Evolutionary conservation across 108 stramenopile genomes (phyloP), one percentile per base, ranked within the genome.

Genomic region (Licmophora abbreviata): DNA sequence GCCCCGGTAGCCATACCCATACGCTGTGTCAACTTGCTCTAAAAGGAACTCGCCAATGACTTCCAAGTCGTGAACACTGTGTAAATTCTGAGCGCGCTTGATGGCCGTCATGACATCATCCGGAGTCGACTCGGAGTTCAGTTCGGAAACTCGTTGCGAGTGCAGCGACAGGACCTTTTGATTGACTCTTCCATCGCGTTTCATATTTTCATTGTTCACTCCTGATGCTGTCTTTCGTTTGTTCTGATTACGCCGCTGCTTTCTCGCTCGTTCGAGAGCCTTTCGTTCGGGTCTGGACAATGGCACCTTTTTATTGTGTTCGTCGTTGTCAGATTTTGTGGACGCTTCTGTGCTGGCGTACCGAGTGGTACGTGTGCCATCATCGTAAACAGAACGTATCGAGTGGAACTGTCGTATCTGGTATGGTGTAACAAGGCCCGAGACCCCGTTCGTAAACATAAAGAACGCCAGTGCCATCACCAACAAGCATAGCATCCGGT

Each of bases 1-100:
- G 43, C 88, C 88, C 51, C 77, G 60, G 41, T 81, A 81, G 20
- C 84, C 84, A 48, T 83, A 79, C 43, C 79, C 82, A 58, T 70
- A 79, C 0, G 59, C 34, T 34, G 68, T 59, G 67, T 78, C 77
- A 18, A 68, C 69, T 43, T 85, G 64, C 23, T 81, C 74, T 33
- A 89, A 42, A 47, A 89, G 65, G 54, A 89, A 89, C 37, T 74
- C 64, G 24, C 65, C 79, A 74, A 90, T 76, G 27, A 64, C 65
- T 22, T 46, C 23, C 17, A 90, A 26, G 52, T 85, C 81, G 36
- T 81, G 77, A 36, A 56, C 56, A 64, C 85, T 80, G 48, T 85
- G 83, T 14, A 48, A 61, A 57, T 85, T 90, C 56, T 86, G 83
- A n/a, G 85, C 82, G 14, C 83, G 46, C 45, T 80, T 80, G 35